These are phyloP conservation scores for Fusarium pseudocircinatum DNA, from an alignment of 2,329 filamentous ascomycete species.

Conservation along the genomic window DNA sequence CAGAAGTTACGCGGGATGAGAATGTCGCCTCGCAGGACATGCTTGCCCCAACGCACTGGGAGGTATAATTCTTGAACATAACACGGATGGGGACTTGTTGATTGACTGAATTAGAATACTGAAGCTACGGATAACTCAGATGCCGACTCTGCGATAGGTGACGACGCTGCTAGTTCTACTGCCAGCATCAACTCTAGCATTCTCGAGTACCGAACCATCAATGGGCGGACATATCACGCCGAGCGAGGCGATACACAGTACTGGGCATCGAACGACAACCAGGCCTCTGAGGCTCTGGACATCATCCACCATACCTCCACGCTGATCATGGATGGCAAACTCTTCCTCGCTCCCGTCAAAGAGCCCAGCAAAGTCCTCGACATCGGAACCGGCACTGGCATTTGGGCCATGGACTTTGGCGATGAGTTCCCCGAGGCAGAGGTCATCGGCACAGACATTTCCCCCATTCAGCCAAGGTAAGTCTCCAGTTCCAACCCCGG, in stretches of 20 bases:
- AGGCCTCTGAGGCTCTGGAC: conserved; percentile 31
- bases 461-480: conserved; percentile 63
- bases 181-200: conserved; percentile 35
- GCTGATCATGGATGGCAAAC: conserved; percentile 22
- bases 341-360: conserved; percentile 17
- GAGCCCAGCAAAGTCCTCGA: conserved; percentile 17
- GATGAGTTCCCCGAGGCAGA: conserved; percentile 56
- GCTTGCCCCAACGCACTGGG: conserved; percentile 33
- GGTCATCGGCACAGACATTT: conserved; percentile 64
- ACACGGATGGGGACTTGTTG: no score
- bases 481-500: accelerated
- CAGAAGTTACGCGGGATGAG: background rate
- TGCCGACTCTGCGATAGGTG: conserved; percentile 20
- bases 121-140: background rate
- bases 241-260: conserved; percentile 33
- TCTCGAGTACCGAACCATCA: conserved; percentile 32
- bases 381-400: conserved; percentile 29
- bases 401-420: conserved; percentile 62
- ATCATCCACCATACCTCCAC: conserved; percentile 31
- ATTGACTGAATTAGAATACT: conserved; percentile 5
- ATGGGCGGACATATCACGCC: conserved; percentile 34
- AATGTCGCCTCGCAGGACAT: background rate
- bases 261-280: conserved; percentile 32
- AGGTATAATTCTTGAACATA: background rate
- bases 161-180: conserved; percentile 21